Percentiles rank a stretch among this genome's conserved stretches.
Conservation (phyloP, 306 rosid species). For the Gillenia trifoliata region DNA sequence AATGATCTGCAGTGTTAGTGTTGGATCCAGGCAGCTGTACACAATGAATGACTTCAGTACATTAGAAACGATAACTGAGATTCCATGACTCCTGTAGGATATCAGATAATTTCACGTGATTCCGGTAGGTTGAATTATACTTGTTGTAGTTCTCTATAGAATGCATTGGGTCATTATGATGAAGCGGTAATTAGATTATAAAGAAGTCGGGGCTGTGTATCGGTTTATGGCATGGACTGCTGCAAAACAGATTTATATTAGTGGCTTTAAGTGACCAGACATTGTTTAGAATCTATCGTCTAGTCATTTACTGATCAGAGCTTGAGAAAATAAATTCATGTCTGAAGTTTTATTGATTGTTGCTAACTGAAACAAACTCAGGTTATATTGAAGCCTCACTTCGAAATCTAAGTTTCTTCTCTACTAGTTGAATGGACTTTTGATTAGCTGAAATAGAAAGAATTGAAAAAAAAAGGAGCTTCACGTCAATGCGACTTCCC, state of each 20-base stretch:
- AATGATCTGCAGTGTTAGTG: neutral
- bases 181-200: neutral
- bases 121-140: neutral
- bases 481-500: conserved; percentile 25
- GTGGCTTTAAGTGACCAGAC: neutral
- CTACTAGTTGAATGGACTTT: neutral
- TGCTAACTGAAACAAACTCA: conserved; percentile 17
- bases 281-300: neutral
- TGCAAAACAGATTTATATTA: neutral
- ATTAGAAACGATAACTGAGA: neutral
- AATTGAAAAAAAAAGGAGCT: conserved; percentile 11
- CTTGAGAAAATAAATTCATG: neutral
- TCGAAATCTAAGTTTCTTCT: conserved; percentile 1
- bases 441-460: conserved; percentile 11
- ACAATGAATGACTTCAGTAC: neutral
- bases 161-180: neutral
- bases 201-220: neutral
- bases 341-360: conserved; percentile 10
- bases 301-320: neutral
- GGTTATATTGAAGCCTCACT: conserved; percentile 8
- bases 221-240: neutral
- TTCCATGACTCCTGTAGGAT: neutral
- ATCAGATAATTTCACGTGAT: neutral
- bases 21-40: neutral
- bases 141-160: neutral